Base-by-base conservation (phyloP, 106 monocot species). In the Phalaenopsis aphrodite region DNA sequence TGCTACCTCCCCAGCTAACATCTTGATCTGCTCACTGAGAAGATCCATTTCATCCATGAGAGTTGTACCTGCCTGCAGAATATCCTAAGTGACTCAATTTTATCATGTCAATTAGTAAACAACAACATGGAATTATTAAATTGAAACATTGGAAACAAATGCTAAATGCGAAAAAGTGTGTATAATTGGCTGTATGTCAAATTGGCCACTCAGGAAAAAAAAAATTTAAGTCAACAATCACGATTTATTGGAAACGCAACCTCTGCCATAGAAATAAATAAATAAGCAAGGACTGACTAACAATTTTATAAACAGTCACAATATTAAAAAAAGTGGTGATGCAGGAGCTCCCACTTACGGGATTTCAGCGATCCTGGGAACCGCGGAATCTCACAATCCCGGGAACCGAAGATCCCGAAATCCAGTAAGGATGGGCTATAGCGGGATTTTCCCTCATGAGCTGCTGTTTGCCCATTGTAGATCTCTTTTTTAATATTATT, bases 21-120 rank as follows among this genome's bases (percentile, higher is more conserved):
- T 91, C 83, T 95, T 99, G n/a, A 99, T 83, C 85, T 95, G 93
- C 78, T 99, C 99, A 8, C 85, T 78, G 14, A 99, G 88, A 80
- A 99, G 91, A 88, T 99, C 99, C 82, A 95, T 93, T 85, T 95
- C 95, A 86, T 99, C 99, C 7, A 87, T 83, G 56, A 95, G 93
- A 24, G 94, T 99, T 80, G 89, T 87, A 55, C 94, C 94, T 64
- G 93, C 91, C 98, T 99, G 87, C 55, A 86, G 66, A 30, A 77
- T 18, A 79, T 42, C 19, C 18, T 49, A 74, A 74, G 5, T 43
- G 19, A 41, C 18, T 74, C 42, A 74, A 43, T 18, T 73, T 74
- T 74, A 7, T 74, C 41, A 43, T 19, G 41, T 74, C 12, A 74
- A 1, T 74, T 74, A 43, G 12, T 38, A 71, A 69, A n/a, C 69